Conservation (phyloP, 371 early-diverging fungal genomes). For the Funneliformis caledonium region DNA sequence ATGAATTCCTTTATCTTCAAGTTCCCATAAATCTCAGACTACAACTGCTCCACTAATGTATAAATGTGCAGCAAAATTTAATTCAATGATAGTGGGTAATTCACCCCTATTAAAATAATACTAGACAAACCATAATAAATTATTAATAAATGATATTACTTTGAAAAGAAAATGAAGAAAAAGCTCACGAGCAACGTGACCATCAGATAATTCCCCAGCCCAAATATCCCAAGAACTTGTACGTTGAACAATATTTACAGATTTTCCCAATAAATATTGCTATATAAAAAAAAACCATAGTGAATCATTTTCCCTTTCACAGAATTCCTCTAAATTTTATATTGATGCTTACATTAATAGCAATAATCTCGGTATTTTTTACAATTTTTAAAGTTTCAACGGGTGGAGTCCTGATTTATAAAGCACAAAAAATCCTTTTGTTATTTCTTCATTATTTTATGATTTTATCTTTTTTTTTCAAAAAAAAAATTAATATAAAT, state of each 20-base stretch:
- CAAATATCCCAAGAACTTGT: neutral
- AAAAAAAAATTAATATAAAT: neutral
- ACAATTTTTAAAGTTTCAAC: neutral
- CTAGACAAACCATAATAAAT: neutral
- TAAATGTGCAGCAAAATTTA: neutral
- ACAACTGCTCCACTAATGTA: neutral
- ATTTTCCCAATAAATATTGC: conserved; percentile 7
- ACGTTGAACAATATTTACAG: neutral
- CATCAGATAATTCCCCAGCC: conserved; percentile 12
- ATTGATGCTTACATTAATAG: conserved; percentile 1
- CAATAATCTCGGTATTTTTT: conserved; percentile 18
- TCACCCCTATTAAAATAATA: neutral
- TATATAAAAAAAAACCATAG: neutral
- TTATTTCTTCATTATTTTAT: too few species aligned
- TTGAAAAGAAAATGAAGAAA: neutral
- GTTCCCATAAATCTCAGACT: conserved; percentile 24
- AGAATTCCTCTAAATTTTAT: neutral
- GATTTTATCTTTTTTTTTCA: neutral
- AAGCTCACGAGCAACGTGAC: neutral
- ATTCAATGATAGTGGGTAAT: neutral
- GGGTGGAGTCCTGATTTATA: conserved; percentile 17
- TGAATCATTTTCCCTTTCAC: neutral
- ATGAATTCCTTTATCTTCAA: neutral
- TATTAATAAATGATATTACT: neutral
- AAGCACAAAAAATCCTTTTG: neutral